Percentiles rank a stretch among this genome's conserved stretches.
phyloP scores from a whole-genome alignment of 768 basidiomycete genomes.

The Infundibulicybe gibba region DNA sequence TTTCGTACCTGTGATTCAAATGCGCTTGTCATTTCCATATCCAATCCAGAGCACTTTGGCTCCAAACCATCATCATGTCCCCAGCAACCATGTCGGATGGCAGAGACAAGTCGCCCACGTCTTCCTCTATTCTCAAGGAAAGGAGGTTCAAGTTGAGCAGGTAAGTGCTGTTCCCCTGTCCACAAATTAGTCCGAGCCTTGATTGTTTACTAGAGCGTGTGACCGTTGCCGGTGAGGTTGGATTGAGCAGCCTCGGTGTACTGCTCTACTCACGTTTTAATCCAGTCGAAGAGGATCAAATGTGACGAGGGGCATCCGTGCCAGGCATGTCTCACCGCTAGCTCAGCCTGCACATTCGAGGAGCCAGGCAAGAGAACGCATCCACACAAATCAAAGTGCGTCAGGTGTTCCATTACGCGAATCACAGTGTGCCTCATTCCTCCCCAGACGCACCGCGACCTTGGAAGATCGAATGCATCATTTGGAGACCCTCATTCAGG shows the following conservation, averaged over 20 bases:
- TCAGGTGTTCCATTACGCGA: slow-evolving; percentile 6
- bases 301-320: slow-evolving; percentile 90
- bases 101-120: slow-evolving; percentile 38
- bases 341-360: slow-evolving; percentile 81
- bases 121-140: slow-evolving; percentile 64
- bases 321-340: slow-evolving; percentile 82
- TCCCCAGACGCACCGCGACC: slow-evolving; percentile 67
- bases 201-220: slow-evolving; percentile 59
- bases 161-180: slow-evolving; percentile 32
- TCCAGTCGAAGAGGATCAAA: slow-evolving; percentile 73
- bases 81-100: slow-evolving; percentile 38
- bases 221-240: slow-evolving; percentile 81
- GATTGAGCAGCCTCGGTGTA: neutral
- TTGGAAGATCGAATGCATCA: slow-evolving; percentile 89
- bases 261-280: slow-evolving; percentile 2
- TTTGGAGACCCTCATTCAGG: slow-evolving; percentile 79
- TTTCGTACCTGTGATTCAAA: neutral
- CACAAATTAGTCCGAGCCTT: neutral
- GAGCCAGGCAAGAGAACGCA: slow-evolving; percentile 84
- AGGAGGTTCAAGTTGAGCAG: slow-evolving; percentile 86
- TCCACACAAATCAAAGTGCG: slow-evolving; percentile 86
- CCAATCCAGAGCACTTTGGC: too few relatives aligned
- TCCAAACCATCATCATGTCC: slow-evolving; percentile 36
- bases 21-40: slow-evolving; percentile 1
- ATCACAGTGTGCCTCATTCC: slow-evolving; percentile 3